These are phyloP conservation scores for Suillus cothurnatus DNA, from an alignment of 768 basidiomycete genomes.

Conservation along the genomic window DNA sequence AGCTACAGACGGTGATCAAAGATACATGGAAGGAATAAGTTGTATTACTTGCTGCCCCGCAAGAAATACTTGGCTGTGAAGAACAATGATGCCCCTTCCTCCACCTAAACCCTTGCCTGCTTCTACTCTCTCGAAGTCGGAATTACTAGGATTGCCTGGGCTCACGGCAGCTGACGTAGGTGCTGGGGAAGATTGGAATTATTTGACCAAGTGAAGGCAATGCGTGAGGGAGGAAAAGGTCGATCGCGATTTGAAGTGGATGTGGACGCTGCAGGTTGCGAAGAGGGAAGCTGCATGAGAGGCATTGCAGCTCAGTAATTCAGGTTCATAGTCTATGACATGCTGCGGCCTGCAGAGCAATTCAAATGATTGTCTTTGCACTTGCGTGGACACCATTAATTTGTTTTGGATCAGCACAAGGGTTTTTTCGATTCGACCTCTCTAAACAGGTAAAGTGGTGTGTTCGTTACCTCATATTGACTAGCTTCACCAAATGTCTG, in stretches of 20 bases:
- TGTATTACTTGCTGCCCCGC: conserved; percentile 14
- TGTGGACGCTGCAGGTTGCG: conserved; percentile 37
- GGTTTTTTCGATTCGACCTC: not conserved
- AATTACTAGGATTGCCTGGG: conserved; percentile 7
- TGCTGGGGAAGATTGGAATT: conserved; percentile 48
- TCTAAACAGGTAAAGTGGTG: not conserved
- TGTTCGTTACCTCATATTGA: conserved; percentile 5
- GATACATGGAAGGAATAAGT: conserved; percentile 22
- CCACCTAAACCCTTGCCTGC: conserved; percentile 6
- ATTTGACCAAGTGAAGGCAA: conserved; percentile 58
- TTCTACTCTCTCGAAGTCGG: conserved; percentile 28
- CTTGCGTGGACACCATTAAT: not conserved
- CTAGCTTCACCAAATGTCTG: not conserved
- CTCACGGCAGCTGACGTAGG: conserved; percentile 32
- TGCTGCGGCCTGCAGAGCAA: not conserved
- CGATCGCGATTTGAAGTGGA: conserved; percentile 40
- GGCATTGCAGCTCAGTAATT: not conserved
- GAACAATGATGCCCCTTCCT: conserved; percentile 8
- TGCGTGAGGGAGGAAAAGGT: conserved; percentile 50
- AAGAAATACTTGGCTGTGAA: conserved; percentile 48
- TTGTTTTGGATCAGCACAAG: not conserved
- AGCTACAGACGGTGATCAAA: conserved; percentile 23
- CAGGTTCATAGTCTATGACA: not conserved
- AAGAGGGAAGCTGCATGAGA: conserved; percentile 11
- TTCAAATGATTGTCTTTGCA: not conserved